Evolutionary conservation across 768 basidiomycete genomes (phyloP), one percentile per base, ranked within the genome.

Genomic region (Boletus sp.): DNA sequence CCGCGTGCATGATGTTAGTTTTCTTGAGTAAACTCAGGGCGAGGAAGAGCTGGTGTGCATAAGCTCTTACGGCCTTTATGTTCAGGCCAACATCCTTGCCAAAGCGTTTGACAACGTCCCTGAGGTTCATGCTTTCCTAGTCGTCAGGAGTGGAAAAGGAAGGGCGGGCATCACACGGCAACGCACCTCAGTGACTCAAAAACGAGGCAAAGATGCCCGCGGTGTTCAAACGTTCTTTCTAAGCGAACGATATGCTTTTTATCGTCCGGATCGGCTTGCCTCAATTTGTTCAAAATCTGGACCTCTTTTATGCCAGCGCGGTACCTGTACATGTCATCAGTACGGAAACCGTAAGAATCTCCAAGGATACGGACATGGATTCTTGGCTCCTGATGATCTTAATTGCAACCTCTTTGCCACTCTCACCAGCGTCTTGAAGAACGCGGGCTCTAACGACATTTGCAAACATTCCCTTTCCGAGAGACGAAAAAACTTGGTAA

Each of bases 401-500:
- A 71, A 99, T 98, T 1, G 97, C 97, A 10, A 98, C 94, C 69
- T 99, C 96, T 63, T 77, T 75, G 38, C 83, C 80, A 17, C 57
- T 58, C 47, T 81, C 78, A 52, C 77, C 74, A 10, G 77, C 60
- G 33, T 89, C 88, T 72, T 86, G 75, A 41, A 95, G 75, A 10
- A 93, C 80, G 32, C 92, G 84, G 9, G 95, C 96, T 43, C 90
- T 83, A 27, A 98, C 93, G 47, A 99, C 97, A 52, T 91, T 93
- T 45, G 94, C 93, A 69, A 98, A 99, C 96, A 99, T 99, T 45
- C 97, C 97, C 69, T 96, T 95, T 17, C 97, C 97, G n/a, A 98
- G 78, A 45, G 84, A 90, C 45, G 92, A 93, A 61, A 90, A 94
- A 10, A 99, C 93, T 69, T 97, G 93, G 68, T 98, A 99, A 39